Conservation (phyloP, 1,284 basidiomycete species). For the Sporisorium scitamineum region DNA sequence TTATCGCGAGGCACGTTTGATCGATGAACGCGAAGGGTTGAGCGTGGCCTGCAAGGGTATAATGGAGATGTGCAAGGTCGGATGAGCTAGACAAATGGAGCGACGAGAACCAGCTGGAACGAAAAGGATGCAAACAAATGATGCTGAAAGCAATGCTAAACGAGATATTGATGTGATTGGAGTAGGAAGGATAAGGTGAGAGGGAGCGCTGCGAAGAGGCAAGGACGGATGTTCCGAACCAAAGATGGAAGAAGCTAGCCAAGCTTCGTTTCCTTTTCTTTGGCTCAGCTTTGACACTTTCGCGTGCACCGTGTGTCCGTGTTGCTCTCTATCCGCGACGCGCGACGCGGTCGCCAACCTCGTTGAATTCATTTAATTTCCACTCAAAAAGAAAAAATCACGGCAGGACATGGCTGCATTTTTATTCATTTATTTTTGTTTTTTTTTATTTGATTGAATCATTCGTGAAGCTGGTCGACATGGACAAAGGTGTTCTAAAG, state of each 20-base stretch:
- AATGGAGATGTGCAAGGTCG: neutral
- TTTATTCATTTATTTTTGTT: neutral
- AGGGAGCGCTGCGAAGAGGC: neutral
- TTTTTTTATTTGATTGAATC: neutral
- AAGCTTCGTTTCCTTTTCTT: neutral
- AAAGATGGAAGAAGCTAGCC: neutral
- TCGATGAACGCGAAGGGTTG: neutral
- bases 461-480: slow-evolving; percentile 2
- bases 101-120: neutral
- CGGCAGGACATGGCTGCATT: neutral
- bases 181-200: neutral
- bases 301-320: slow-evolving; percentile 21
- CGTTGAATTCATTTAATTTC: slow-evolving; percentile 4
- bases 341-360: slow-evolving; percentile 41
- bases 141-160: slow-evolving; percentile 1
- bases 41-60: slow-evolving; percentile 5
- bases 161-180: neutral
- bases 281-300: slow-evolving; percentile 7
- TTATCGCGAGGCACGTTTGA: neutral
- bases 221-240: neutral
- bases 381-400: neutral
- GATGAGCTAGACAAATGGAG: neutral
- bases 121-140: neutral
- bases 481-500: neutral
- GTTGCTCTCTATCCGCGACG: slow-evolving; percentile 41